Conservation (phyloP, 164 flowering plant species). For the Aristolochia contorta region DNA sequence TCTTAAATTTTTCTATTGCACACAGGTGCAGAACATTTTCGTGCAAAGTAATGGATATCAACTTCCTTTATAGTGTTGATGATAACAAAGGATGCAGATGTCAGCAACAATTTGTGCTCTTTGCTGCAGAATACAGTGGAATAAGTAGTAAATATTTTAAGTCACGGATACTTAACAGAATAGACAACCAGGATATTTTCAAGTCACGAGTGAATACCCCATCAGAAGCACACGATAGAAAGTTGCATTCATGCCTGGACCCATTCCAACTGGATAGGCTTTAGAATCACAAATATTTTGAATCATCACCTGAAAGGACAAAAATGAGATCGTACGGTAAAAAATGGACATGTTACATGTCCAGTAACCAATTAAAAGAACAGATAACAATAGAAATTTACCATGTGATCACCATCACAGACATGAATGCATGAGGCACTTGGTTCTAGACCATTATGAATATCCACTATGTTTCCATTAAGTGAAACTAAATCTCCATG, state of each 20-base stretch:
- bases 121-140: constrained; percentile 16
- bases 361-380: not conserved
- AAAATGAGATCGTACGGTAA: not conserved
- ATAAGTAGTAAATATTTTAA: not conserved
- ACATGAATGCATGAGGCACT: constrained; percentile 43
- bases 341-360: too few relatives aligned
- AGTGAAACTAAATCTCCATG: constrained; percentile 58
- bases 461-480: constrained; percentile 45
- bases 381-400: constrained; percentile 17
- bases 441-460: constrained; percentile 25
- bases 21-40: constrained; percentile 7
- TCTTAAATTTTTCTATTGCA: constrained; percentile 6
- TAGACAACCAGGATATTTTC: not conserved
- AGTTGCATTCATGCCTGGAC: constrained; percentile 62
- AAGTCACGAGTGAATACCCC: constrained; percentile 28
- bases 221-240: constrained; percentile 65
- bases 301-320: constrained; percentile 45
- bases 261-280: constrained; percentile 59
- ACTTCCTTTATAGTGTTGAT: constrained; percentile 35
- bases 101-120: constrained; percentile 37
- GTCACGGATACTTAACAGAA: not conserved
- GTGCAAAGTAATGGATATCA: constrained; percentile 4
- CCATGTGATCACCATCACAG: constrained; percentile 32
- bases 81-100: constrained; percentile 49
- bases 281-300: constrained; percentile 26